These are phyloP conservation scores for Neolentinus lepideus DNA, from an alignment of 1,284 basidiomycete species.

Conservation along the genomic window DNA sequence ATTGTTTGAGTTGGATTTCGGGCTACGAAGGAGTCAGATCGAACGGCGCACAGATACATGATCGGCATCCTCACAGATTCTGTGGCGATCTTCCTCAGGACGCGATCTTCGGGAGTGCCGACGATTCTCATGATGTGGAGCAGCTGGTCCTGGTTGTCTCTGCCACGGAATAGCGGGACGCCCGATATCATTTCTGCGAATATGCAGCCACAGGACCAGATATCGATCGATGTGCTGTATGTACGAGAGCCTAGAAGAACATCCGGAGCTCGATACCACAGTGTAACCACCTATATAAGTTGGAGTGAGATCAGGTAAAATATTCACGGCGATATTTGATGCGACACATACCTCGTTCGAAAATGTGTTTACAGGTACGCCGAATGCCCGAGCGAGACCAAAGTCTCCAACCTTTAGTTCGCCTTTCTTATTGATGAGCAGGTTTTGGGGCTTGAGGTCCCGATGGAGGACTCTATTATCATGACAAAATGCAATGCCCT, in stretches of 20 bases:
- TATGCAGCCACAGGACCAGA: slow-evolving; percentile 99
- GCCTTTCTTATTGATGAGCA: slow-evolving; percentile 95
- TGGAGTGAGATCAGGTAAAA: neutral
- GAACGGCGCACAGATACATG: neutral
- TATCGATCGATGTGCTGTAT: slow-evolving; percentile 98
- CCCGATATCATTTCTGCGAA: slow-evolving; percentile 99
- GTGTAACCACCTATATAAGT: slow-evolving; percentile 92
- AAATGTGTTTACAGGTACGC: slow-evolving; percentile 94
- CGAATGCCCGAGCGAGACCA: slow-evolving; percentile 90
- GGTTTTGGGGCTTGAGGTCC: slow-evolving; percentile 96
- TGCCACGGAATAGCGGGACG: slow-evolving; percentile 92
- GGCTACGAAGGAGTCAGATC: slow-evolving; percentile 48
- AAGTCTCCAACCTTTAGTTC: slow-evolving; percentile 98
- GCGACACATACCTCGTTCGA: slow-evolving; percentile 74
- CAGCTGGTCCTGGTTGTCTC: slow-evolving; percentile 97
- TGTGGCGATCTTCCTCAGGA: slow-evolving; percentile 83
- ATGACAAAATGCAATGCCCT: slow-evolving; percentile 98
- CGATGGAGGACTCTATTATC: slow-evolving; percentile 97
- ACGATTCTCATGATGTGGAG: slow-evolving; percentile 97
- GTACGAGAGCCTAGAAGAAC: slow-evolving; percentile 95
- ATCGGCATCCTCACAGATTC: slow-evolving; percentile 68
- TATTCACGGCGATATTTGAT: neutral
- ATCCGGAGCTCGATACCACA: slow-evolving; percentile 99
- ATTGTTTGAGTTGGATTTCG: slow-evolving; percentile 84
- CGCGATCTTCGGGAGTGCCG: slow-evolving; percentile 90